phyloP scores from a whole-genome alignment of 768 basidiomycete species.

The Clathrus columnatus region DNA sequence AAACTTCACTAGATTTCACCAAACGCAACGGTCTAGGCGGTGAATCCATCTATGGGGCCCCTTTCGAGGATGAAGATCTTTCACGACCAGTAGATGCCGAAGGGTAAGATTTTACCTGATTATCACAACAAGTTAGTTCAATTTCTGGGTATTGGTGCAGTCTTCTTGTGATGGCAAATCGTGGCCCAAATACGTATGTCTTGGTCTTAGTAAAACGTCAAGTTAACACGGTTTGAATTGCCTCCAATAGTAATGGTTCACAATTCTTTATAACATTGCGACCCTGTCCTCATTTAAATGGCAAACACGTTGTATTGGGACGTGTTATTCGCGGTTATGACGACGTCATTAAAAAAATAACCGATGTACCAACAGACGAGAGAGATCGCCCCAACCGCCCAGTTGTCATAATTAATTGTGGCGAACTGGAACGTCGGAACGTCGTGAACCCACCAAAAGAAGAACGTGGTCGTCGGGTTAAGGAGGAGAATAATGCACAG shows the following conservation, averaged over 20 bases:
- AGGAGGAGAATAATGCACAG: neutral
- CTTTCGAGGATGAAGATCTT: slow-evolving; percentile 74
- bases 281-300: slow-evolving; percentile 67
- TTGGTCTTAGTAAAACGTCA: neutral
- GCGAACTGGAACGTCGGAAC: slow-evolving; percentile 71
- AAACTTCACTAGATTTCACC: slow-evolving; percentile 52
- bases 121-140: neutral
- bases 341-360: slow-evolving; percentile 49
- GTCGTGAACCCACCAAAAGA: neutral
- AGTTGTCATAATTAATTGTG: slow-evolving; percentile 66
- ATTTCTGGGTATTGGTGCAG: slow-evolving; percentile 22
- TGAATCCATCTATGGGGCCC: slow-evolving; percentile 70
- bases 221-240: neutral
- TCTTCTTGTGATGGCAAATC: slow-evolving; percentile 86
- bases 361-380: slow-evolving; percentile 58
- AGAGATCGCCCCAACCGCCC: slow-evolving; percentile 65
- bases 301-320: slow-evolving; percentile 52
- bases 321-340: slow-evolving; percentile 52
- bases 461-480: neutral
- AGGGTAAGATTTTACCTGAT: slow-evolving; percentile 35
- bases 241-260: slow-evolving; percentile 66
- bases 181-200: slow-evolving; percentile 37
- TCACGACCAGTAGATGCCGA: slow-evolving; percentile 51
- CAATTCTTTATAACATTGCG: slow-evolving; percentile 83
- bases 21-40: slow-evolving; percentile 74